Conservation (phyloP, 805 yeast genomes). For the Teunomyces aglyptinius region DNA sequence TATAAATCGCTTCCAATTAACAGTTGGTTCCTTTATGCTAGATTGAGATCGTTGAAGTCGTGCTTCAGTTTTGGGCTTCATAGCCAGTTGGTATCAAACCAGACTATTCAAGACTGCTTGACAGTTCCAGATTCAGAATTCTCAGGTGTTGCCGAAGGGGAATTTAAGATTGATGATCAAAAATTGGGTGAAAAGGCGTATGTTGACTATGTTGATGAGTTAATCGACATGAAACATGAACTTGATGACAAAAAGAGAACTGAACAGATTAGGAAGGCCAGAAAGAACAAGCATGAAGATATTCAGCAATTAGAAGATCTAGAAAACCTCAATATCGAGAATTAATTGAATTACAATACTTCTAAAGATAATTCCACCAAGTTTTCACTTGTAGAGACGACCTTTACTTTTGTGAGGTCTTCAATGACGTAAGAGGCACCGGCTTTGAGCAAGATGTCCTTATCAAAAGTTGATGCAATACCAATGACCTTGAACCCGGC, state of each 20-base stretch:
- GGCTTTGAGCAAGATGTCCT: conserved; percentile 13
- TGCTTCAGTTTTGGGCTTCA: conserved; percentile 53
- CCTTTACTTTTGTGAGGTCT: conserved; percentile 13
- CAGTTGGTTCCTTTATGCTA: conserved; percentile 49
- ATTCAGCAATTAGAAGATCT: conserved; percentile 30
- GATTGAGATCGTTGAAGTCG: conserved; percentile 50
- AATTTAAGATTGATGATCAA: conserved; percentile 7
- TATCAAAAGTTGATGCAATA: conserved; percentile 17
- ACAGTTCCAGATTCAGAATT: conserved; percentile 25
- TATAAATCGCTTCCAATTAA: conserved; percentile 46
- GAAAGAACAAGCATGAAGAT: conserved; percentile 29
- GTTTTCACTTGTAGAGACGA: neutral
- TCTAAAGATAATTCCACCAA: neutral
- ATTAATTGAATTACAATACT: conserved; percentile 4
- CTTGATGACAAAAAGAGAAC: conserved; percentile 34
- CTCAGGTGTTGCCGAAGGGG: neutral
- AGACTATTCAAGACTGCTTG: conserved; percentile 33
- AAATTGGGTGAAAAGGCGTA: conserved; percentile 7
- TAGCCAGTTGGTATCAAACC: conserved; percentile 43
- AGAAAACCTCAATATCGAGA: conserved; percentile 23
- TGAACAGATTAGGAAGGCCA: conserved; percentile 35
- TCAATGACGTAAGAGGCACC: conserved; percentile 18
- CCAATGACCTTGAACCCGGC: conserved; percentile 20
- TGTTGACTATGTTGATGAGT: conserved; percentile 8
- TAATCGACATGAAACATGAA: conserved; percentile 10